Evolutionary conservation across 2,329 filamentous ascomycete species (phyloP).

Genomic region (Blumeria hordei): DNA sequence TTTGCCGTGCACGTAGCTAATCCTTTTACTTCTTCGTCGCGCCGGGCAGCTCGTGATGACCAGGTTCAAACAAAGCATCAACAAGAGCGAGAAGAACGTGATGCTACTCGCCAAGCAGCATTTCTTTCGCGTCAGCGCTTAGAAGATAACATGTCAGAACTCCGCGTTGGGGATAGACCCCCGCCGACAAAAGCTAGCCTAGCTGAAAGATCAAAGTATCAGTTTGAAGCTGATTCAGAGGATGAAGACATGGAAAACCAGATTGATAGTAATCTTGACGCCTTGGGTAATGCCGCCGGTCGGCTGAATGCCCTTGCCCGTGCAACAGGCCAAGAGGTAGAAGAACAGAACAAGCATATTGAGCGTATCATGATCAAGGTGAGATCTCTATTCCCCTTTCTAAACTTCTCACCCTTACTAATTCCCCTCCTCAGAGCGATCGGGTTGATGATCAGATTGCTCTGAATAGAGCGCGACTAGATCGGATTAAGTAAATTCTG

Average conservation of each 20-base stretch:
- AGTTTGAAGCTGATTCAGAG: slow-evolving; percentile 35
- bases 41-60: slow-evolving; percentile 39
- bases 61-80: slow-evolving; percentile 45
- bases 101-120: slow-evolving; percentile 32
- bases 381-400: slow-evolving; percentile 11
- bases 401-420: slow-evolving; percentile 13
- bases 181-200: slow-evolving; percentile 17
- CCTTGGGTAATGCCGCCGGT: slow-evolving; percentile 34
- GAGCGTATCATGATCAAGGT: slow-evolving; percentile 60
- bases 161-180: slow-evolving; percentile 12
- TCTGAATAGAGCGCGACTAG: slow-evolving; percentile 39
- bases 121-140: slow-evolving; percentile 27
- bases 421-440: slow-evolving; percentile 36
- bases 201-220: slow-evolving; percentile 45
- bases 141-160: slow-evolving; percentile 22
- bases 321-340: slow-evolving; percentile 52
- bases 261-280: slow-evolving; percentile 40
- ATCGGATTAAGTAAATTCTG: slow-evolving; percentile 11
- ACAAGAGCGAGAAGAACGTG: slow-evolving; percentile 38
- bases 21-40: slow-evolving; percentile 48
- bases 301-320: slow-evolving; percentile 49
- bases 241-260: slow-evolving; percentile 36
- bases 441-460: slow-evolving; percentile 59
- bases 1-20: slow-evolving; percentile 63
- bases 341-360: slow-evolving; percentile 54